Evolutionary conservation across 768 basidiomycete genomes (phyloP).

Genomic region (Coprinopsis cinerea): DNA sequence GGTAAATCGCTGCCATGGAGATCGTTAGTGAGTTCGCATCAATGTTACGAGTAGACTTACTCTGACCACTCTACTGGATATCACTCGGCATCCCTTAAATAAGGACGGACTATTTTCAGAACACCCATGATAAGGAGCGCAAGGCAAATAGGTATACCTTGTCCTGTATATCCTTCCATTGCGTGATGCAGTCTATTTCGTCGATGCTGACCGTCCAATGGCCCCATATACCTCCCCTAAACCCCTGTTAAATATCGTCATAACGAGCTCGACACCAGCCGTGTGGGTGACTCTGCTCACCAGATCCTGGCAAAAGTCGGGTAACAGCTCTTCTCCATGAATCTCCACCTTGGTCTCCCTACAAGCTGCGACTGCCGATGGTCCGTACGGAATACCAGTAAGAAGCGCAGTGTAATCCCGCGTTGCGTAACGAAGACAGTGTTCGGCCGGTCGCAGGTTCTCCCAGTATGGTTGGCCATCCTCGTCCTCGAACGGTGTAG

Average conservation of each 20-base stretch:
- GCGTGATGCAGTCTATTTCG: conserved; percentile 22
- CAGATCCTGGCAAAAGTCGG: conserved; percentile 25
- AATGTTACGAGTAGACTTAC: not conserved
- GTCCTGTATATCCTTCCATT: conserved; percentile 23
- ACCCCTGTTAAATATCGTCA: conserved; percentile 15
- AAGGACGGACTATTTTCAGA: not conserved
- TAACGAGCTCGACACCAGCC: no score
- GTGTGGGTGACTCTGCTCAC: no score
- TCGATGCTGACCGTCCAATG: conserved; percentile 23
- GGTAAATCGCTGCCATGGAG: conserved; percentile 20
- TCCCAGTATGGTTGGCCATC: conserved; percentile 16
- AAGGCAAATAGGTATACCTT: conserved; percentile 13
- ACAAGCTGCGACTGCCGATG: conserved; percentile 18
- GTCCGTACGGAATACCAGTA: conserved; percentile 1
- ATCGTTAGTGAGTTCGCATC: not conserved
- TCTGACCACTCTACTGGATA: not conserved
- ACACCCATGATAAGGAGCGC: no score
- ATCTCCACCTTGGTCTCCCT: conserved; percentile 20
- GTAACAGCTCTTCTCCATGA: conserved; percentile 17
- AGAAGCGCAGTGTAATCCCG: conserved; percentile 24
- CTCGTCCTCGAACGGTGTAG: conserved; percentile 13
- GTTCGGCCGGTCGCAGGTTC: conserved; percentile 12
- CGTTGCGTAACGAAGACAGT: conserved; percentile 25
- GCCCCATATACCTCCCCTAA: conserved; percentile 23
- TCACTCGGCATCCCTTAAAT: not conserved